Percentiles rank a stretch among this genome's conserved stretches.
Conservation (phyloP, 345 rosid species). For the Sisymbrium altissimum region DNA sequence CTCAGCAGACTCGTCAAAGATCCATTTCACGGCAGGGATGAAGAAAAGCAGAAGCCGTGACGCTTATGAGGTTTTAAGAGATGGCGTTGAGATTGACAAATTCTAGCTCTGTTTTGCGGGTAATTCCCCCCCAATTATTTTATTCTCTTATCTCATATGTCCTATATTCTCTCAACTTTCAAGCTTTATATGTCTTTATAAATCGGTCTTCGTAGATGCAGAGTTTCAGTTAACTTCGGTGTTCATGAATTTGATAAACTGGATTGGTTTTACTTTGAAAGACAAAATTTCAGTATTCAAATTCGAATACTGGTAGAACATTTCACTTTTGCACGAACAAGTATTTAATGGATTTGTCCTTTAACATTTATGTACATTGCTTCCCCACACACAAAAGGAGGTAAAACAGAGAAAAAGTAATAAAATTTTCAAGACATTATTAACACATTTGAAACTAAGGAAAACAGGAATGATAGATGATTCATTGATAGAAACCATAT, state of each 20-base stretch:
- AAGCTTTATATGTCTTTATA: not conserved
- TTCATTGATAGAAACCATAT: not conserved
- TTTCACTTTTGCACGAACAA: too few relatives aligned
- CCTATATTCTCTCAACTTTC: not conserved
- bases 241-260: constrained; percentile 11
- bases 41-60: constrained; percentile 79
- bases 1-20: constrained; percentile 74
- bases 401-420: too few relatives aligned
- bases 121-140: constrained; percentile 11
- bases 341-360: too few relatives aligned
- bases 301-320: not conserved
- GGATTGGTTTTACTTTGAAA: not conserved
- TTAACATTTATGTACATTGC: too few relatives aligned
- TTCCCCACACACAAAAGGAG: too few relatives aligned
- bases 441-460: not conserved
- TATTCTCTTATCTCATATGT: not conserved
- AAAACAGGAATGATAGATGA: not conserved
- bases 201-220: not conserved
- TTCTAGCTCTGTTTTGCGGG: constrained; percentile 37
- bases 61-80: constrained; percentile 59
- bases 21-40: constrained; percentile 89
- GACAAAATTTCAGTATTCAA: not conserved
- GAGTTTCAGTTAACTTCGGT: not conserved
- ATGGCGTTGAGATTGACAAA: constrained; percentile 61
- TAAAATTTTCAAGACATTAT: not conserved